Base-by-base conservation (phyloP, 768 basidiomycete genomes). In the Xanthoconium stramineum region DNA sequence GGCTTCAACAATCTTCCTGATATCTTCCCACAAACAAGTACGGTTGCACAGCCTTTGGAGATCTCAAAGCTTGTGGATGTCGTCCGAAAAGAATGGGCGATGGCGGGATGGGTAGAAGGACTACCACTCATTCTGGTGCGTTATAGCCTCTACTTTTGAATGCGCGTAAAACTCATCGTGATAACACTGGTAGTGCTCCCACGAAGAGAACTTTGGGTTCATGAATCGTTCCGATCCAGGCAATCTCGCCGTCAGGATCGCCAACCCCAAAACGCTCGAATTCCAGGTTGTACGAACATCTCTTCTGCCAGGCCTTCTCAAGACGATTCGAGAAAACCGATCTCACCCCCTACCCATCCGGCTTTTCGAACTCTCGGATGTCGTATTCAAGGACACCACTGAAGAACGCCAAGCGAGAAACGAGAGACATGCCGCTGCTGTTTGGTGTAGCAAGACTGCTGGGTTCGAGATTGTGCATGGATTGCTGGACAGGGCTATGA, bases 241-340 rank as follows among this genome's bases (percentile, higher is more conserved):
- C 39, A 82, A 82, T 36, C 81, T 83, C 20, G 96, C 89, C 1
- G 85, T 98, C 59, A 89, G 89, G 64, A 92, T 98, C 58, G 94
- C 90, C 55, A 99, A 99, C 74, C 97, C 97, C 1, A 98, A 97
- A 76, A 93, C 97, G 24, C 82, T 93, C 61, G 97, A 98, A 72
- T 98, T 97, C 75, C 97, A 99, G 75, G 89, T 98, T 55, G 94
- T 98, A 43, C 90, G 97, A 59, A 98, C 97, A 2, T 93, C 95
- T 29, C 85, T 99, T 52, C 77, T 99, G 8, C 95, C 96, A 14
- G 97, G 97, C 49, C 84, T 99, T 44, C 84, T 99, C 64, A 99
- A 99, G 76, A 97, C 95, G 17, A 79, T 97, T 44, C 88, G 97
- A 63, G 97, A 99, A 76, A 99, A 99, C 76, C 86, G 91, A 50